Evolutionary conservation across 1,284 basidiomycete genomes (phyloP).

Genomic region (Singerocomus inundabilis): DNA sequence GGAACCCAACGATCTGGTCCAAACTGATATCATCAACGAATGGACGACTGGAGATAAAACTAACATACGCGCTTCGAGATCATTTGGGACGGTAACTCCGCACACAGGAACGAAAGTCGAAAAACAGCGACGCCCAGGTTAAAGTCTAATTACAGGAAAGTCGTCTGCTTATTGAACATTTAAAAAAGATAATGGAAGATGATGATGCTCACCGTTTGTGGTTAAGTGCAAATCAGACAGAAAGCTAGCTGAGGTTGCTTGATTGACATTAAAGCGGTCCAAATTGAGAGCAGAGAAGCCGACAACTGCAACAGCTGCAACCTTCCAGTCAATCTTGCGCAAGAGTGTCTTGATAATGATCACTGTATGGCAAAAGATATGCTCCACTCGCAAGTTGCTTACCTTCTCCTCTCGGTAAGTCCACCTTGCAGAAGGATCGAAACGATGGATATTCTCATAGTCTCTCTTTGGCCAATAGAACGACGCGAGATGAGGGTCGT

Average conservation of each 20-base stretch:
- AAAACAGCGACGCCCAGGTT: slow-evolving; percentile 65
- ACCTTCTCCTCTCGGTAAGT: slow-evolving; percentile 65
- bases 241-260: slow-evolving; percentile 69
- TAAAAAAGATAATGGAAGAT: neutral
- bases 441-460: slow-evolving; percentile 66
- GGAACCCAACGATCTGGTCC: slow-evolving; percentile 75
- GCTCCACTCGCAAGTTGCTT: slow-evolving; percentile 10
- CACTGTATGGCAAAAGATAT: no score
- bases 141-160: slow-evolving; percentile 42
- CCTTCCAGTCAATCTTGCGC: slow-evolving; percentile 49
- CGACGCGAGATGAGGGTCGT: no score
- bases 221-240: slow-evolving; percentile 60
- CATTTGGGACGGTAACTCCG: slow-evolving; percentile 71
- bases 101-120: slow-evolving; percentile 55
- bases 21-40: slow-evolving; percentile 31
- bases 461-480: slow-evolving; percentile 47
- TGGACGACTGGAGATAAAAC: neutral
- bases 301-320: slow-evolving; percentile 47
- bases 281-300: slow-evolving; percentile 47
- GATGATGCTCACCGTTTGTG: slow-evolving; percentile 43
- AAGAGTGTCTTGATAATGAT: slow-evolving; percentile 29
- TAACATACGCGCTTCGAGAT: slow-evolving; percentile 59
- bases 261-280: slow-evolving; percentile 50
- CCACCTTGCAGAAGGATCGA: slow-evolving; percentile 68
- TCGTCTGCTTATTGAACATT: neutral